A percentile compares a stretch with the other conserved stretches of the same genome.
These are phyloP conservation scores for Xylaria curta DNA, from an alignment of 495 filamentous ascomycete genomes.

Conservation along the genomic window DNA sequence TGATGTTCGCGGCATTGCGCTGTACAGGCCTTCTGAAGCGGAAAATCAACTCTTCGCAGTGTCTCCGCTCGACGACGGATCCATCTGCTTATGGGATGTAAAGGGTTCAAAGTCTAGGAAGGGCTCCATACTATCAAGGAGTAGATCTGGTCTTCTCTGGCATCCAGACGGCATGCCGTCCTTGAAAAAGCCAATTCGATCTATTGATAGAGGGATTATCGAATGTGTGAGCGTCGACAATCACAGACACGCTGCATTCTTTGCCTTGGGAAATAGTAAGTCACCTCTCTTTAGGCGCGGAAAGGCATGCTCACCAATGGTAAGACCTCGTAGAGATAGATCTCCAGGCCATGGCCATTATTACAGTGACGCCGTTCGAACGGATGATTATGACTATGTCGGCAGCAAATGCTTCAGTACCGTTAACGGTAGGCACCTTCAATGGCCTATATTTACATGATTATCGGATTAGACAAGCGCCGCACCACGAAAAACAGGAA, in stretches of 20 bases:
- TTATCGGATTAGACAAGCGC: constrained; percentile 55
- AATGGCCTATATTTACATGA: constrained; percentile 86
- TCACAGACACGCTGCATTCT: constrained; percentile 70
- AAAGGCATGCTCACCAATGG: constrained; percentile 35
- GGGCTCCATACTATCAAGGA: constrained; percentile 70
- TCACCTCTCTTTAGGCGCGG: constrained; percentile 23
- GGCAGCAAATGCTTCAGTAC: constrained; percentile 71
- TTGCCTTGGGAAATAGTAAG: constrained; percentile 74
- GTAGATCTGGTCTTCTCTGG: constrained; percentile 61
- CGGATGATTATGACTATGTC: constrained; percentile 87
- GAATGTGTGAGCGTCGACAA: constrained; percentile 87
- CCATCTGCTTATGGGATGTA: constrained; percentile 86
- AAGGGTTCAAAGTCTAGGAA: constrained; percentile 62
- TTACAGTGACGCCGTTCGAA: constrained; percentile 76
- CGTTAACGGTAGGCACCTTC: constrained; percentile 86
- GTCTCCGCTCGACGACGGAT: constrained; percentile 84
- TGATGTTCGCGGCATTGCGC: constrained; percentile 70
- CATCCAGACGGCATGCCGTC: not conserved
- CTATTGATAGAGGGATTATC: constrained; percentile 71
- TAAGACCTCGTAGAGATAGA: constrained; percentile 80
- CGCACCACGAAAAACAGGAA: constrained; percentile 34
- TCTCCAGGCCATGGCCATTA: constrained; percentile 73
- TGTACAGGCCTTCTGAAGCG: constrained; percentile 57
- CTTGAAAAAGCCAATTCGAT: constrained; percentile 43
- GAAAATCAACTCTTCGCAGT: constrained; percentile 66